Evolutionary conservation across 176 grass and related monocot genomes (phyloP).

Genomic region (Hordeum marinum): DNA sequence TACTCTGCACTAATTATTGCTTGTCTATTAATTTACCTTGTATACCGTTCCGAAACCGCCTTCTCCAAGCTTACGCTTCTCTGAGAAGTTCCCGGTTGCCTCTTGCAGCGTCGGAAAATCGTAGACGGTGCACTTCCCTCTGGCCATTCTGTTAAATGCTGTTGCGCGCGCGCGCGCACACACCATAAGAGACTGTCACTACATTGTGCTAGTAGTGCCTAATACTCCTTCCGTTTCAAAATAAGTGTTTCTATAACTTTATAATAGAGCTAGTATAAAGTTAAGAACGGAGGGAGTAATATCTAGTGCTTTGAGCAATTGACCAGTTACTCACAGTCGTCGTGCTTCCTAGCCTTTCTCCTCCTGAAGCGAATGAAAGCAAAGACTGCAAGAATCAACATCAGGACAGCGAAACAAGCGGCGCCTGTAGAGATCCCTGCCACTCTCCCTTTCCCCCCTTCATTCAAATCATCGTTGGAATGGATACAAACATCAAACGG

Average conservation of each 20-base stretch:
- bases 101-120: constrained; percentile 29
- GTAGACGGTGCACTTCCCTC: constrained; percentile 39
- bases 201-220: background rate
- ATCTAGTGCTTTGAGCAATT: background rate
- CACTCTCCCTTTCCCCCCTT: constrained; percentile 23
- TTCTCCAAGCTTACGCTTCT: constrained; percentile 36
- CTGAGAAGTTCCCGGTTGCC: constrained; percentile 48
- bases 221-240: too few species aligned
- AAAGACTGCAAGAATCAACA: constrained; percentile 17
- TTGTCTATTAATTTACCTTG: constrained; percentile 19
- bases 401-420: constrained; percentile 6
- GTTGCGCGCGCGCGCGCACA: background rate
- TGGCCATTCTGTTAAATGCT: constrained; percentile 30
- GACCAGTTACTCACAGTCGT: constrained; percentile 13
- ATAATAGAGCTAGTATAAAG: too few species aligned
- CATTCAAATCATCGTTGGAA: background rate
- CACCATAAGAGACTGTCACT: background rate
- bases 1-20: too few species aligned
- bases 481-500: background rate
- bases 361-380: constrained; percentile 20
- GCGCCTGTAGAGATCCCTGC: constrained; percentile 23
- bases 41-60: constrained; percentile 46
- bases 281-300: too few species aligned
- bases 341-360: background rate
- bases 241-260: too few species aligned